Conservation (phyloP, 768 basidiomycete genomes). For the Russula virescens region DNA sequence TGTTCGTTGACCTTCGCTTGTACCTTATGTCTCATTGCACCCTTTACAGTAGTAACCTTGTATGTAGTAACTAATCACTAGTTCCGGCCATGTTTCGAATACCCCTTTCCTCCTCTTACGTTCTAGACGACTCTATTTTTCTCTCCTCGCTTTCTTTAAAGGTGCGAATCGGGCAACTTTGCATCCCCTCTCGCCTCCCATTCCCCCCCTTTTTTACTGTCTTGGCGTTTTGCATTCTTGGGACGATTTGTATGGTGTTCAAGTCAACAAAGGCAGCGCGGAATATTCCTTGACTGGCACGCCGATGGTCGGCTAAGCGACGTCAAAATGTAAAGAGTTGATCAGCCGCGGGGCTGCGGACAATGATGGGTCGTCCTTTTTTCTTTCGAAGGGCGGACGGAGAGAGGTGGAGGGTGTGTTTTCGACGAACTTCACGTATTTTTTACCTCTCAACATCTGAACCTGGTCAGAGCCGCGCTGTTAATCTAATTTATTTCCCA, state of each 20-base stretch:
- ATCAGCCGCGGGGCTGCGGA: constrained; percentile 15
- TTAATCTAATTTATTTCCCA: no score
- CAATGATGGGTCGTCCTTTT: no score
- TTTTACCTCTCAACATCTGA: no score
- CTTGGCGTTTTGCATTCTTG: neutral
- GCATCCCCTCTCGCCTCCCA: neutral
- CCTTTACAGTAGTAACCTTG: constrained; percentile 18
- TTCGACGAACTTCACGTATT: no score
- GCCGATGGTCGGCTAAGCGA: constrained; percentile 18
- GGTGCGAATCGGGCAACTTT: constrained; percentile 10
- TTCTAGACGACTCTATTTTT: constrained; percentile 4
- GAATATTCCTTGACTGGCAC: neutral
- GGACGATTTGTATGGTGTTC: neutral
- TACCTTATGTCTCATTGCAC: constrained; percentile 18
- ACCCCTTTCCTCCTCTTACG: constrained; percentile 11
- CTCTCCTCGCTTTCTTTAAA: neutral
- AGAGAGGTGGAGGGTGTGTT: no score
- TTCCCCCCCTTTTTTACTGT: neutral
- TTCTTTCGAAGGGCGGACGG: neutral
- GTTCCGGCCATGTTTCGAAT: constrained; percentile 8
- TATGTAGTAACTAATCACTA: constrained; percentile 22
- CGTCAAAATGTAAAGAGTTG: constrained; percentile 7
- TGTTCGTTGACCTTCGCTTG: constrained; percentile 17
- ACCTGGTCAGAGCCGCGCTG: no score
- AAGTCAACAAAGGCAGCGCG: neutral